Percentiles rank a stretch among this genome's conserved stretches.
phyloP scores from a whole-genome alignment of 2,329 filamentous ascomycete species.

The Parastagonospora avenae region DNA sequence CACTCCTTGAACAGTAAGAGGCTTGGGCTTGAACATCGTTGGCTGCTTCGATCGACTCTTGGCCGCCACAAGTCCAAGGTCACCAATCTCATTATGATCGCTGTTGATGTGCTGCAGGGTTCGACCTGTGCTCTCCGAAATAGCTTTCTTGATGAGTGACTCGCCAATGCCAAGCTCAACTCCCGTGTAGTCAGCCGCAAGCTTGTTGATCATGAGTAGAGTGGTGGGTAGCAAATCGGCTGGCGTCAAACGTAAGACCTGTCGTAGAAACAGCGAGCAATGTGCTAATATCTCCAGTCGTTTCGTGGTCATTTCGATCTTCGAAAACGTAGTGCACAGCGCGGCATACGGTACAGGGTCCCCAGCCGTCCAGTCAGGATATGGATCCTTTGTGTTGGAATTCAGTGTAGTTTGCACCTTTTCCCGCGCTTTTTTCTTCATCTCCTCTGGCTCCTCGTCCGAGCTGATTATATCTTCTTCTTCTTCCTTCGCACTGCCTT shows the following conservation, averaged over 20 bases:
- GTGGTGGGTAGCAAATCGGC: slow-evolving; percentile 86
- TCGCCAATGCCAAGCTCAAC: slow-evolving; percentile 98
- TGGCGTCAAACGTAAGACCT: slow-evolving; percentile 91
- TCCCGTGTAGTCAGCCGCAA: slow-evolving; percentile 94
- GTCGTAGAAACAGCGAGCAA: slow-evolving; percentile 87
- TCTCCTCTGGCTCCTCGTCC: slow-evolving; percentile 69
- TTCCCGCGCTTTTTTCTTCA: slow-evolving; percentile 75
- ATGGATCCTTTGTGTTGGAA: slow-evolving; percentile 74
- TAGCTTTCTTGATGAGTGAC: slow-evolving; percentile 97
- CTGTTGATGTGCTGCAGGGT: slow-evolving; percentile 88
- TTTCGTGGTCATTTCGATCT: slow-evolving; percentile 94
- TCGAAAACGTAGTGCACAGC: slow-evolving; percentile 90
- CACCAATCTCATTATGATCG: slow-evolving; percentile 95
- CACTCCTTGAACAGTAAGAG: slow-evolving; percentile 83
- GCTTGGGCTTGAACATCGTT: slow-evolving; percentile 97
- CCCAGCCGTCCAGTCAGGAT: slow-evolving; percentile 91
- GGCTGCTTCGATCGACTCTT: slow-evolving; percentile 95
- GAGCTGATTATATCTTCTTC: slow-evolving; percentile 57
- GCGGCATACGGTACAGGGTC: slow-evolving; percentile 92
- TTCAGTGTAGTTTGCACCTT: slow-evolving; percentile 79
- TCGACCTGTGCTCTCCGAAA: slow-evolving; percentile 90
- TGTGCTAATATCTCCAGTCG: slow-evolving; percentile 85
- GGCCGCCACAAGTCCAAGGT: slow-evolving; percentile 90
- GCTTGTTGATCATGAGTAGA: slow-evolving; percentile 95
- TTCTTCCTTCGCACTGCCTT: slow-evolving; percentile 33